Evolutionary conservation across 331 rosid genomes (phyloP).

Genomic region (Ulmus americana): DNA sequence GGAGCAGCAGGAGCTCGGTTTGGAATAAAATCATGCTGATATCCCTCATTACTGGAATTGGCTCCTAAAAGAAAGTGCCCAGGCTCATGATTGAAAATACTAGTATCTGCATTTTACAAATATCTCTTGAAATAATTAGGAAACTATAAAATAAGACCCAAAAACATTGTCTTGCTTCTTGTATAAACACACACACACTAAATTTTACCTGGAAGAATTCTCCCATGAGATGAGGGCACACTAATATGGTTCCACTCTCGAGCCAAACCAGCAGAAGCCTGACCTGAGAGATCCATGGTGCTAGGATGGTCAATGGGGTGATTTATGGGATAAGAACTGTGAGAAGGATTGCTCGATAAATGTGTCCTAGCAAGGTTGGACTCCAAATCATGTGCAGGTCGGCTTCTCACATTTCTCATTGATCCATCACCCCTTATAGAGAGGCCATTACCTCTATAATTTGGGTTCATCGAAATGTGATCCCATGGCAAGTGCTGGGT

Average conservation of each 20-base stretch:
- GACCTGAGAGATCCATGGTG: constrained; percentile 48
- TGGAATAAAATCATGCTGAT: constrained; percentile 47
- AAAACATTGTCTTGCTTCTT: not conserved
- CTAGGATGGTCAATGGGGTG: constrained; percentile 45
- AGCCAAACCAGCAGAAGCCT: constrained; percentile 36
- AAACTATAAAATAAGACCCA: not conserved
- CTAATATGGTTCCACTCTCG: constrained; percentile 70
- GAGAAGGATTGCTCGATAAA: constrained; percentile 43
- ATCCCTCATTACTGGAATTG: constrained; percentile 52
- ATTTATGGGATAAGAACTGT: constrained; percentile 39
- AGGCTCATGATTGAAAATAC: constrained; percentile 50
- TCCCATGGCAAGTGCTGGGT: constrained; percentile 69
- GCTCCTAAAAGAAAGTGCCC: constrained; percentile 51
- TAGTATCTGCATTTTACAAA: constrained; percentile 41
- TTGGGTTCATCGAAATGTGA: constrained; percentile 44
- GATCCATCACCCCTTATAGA: constrained; percentile 67
- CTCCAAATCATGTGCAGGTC: constrained; percentile 63
- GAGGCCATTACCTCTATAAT: constrained; percentile 54
- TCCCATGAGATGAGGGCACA: constrained; percentile 46
- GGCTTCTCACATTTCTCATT: constrained; percentile 76
- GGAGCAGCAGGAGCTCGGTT: constrained; percentile 43
- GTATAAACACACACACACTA: too few relatives aligned
- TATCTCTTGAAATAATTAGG: not conserved
- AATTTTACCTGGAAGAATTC: constrained; percentile 42
- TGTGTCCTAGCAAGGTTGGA: constrained; percentile 56